phyloP scores from a whole-genome alignment of 1,139 yeast species.

The Oligophagozyma castellii region DNA sequence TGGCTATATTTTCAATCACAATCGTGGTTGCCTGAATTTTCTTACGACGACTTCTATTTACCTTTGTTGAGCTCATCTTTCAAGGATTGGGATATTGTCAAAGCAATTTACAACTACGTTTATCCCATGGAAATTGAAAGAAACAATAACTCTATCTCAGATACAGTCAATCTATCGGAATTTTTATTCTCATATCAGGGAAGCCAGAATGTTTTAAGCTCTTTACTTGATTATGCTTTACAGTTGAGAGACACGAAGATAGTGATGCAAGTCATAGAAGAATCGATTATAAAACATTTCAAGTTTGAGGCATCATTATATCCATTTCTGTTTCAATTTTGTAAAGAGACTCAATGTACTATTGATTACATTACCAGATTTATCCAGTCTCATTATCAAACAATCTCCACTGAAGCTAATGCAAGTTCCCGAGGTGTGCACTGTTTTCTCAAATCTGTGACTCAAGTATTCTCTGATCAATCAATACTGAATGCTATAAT shows the following conservation, averaged over 20 bases:
- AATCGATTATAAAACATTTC: conserved; percentile 25
- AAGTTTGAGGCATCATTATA: conserved; percentile 23
- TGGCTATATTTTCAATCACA: conserved; percentile 26
- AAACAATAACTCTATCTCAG: not conserved
- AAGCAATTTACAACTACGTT: conserved; percentile 25
- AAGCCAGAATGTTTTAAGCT: conserved; percentile 13
- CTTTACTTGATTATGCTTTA: conserved; percentile 22
- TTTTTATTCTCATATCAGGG: conserved; percentile 17
- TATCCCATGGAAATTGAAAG: conserved; percentile 19
- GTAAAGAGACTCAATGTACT: conserved; percentile 18
- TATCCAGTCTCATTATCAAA: conserved; percentile 18
- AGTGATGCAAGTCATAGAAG: conserved; percentile 26
- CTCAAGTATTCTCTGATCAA: conserved; percentile 13
- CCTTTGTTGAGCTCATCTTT: conserved; percentile 22
- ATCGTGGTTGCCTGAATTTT: conserved; percentile 29
- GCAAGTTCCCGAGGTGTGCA: too few relatives aligned
- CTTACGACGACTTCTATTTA: conserved; percentile 27
- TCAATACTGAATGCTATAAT: conserved; percentile 13
- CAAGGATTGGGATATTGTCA: conserved; percentile 23
- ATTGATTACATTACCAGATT: conserved; percentile 24
- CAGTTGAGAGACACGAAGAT: conserved; percentile 23
- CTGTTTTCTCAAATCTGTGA: conserved; percentile 21
- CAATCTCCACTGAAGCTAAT: too few relatives aligned
- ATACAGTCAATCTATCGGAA: conserved; percentile 10
- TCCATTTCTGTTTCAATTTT: conserved; percentile 22